Percentiles rank a stretch among this genome's conserved stretches.
Evolutionary conservation across 441 rosid species (phyloP).

Genomic region (Adansonia gregorii): DNA sequence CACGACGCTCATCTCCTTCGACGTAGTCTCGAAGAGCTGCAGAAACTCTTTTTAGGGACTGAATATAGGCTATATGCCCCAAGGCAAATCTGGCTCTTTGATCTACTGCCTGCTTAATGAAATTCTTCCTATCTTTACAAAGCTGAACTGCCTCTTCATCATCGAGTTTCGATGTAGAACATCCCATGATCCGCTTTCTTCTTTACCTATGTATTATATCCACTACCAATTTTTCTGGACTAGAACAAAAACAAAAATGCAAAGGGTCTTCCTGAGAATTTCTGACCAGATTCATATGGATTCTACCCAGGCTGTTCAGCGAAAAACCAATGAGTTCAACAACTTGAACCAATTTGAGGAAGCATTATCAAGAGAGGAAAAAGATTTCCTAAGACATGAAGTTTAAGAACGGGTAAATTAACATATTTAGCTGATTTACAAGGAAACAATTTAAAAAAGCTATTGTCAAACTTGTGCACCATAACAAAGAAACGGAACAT

Average conservation of each 20-base stretch:
- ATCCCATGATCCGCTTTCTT: conserved; percentile 69
- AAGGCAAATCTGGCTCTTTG: conserved; percentile 82
- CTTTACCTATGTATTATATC: conserved; percentile 2
- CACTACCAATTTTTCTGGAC: conserved; percentile 30
- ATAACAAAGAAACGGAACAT: conserved; percentile 34
- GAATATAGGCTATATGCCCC: conserved; percentile 79
- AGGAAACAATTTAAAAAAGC: conserved; percentile 23
- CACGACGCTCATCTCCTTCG: conserved; percentile 72
- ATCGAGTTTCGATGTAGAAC: conserved; percentile 83
- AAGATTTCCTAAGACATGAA: conserved; percentile 12
- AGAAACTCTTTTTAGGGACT: conserved; percentile 82
- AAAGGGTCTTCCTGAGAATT: background rate
- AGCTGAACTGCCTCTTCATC: conserved; percentile 93
- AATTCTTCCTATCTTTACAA: conserved; percentile 84
- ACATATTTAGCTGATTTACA: background rate
- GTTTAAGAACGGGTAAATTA: conserved; percentile 15
- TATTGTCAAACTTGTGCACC: conserved; percentile 21
- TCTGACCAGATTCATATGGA: conserved; percentile 48
- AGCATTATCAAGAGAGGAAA: conserved; percentile 22
- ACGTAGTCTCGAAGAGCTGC: conserved; percentile 79
- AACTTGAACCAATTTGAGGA: background rate
- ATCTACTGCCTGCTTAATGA: conserved; percentile 89
- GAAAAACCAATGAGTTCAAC: conserved; percentile 20
- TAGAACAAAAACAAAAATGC: conserved; percentile 36
- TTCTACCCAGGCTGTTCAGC: conserved; percentile 32